These are phyloP conservation scores for Hanseniaspora lachancei DNA, from an alignment of 805 yeast genomes.

Conservation along the genomic window DNA sequence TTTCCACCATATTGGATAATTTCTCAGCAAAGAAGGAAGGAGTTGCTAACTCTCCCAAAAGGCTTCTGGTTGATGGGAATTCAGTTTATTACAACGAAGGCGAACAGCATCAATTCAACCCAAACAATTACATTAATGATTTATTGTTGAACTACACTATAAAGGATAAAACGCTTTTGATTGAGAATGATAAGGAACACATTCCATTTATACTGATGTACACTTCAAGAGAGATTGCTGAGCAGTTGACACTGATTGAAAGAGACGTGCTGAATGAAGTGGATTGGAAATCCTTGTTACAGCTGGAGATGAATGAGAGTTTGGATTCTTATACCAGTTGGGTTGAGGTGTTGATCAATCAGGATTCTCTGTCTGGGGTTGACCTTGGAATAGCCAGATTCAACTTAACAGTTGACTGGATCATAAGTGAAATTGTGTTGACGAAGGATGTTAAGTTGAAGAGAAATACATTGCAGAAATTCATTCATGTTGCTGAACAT, in stretches of 20 bases:
- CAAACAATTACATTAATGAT: constrained; percentile 20
- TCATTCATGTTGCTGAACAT: constrained; percentile 71
- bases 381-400: constrained; percentile 74
- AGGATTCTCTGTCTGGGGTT: constrained; percentile 51
- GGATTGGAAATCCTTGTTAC: constrained; percentile 84
- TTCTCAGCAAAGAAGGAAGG: constrained; percentile 19
- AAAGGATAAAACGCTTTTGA: constrained; percentile 20
- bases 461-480: constrained; percentile 62
- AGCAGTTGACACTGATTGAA: constrained; percentile 78
- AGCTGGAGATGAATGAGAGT: constrained; percentile 57
- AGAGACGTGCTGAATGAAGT: constrained; percentile 69
- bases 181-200: constrained; percentile 38
- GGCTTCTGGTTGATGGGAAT: not conserved
- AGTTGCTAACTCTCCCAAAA: not conserved
- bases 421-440: constrained; percentile 70
- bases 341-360: constrained; percentile 58
- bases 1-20: constrained; percentile 18
- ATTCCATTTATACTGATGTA: constrained; percentile 70
- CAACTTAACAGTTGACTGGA: constrained; percentile 83
- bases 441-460: constrained; percentile 50
- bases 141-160: constrained; percentile 20
- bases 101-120: constrained; percentile 26
- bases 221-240: constrained; percentile 52
- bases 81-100: constrained; percentile 26
- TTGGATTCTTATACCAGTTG: constrained; percentile 65